Evolutionary conservation across 306 rosid genomes (phyloP), one percentile per base, ranked within the genome.

Genomic region (Quillaja saponaria): DNA sequence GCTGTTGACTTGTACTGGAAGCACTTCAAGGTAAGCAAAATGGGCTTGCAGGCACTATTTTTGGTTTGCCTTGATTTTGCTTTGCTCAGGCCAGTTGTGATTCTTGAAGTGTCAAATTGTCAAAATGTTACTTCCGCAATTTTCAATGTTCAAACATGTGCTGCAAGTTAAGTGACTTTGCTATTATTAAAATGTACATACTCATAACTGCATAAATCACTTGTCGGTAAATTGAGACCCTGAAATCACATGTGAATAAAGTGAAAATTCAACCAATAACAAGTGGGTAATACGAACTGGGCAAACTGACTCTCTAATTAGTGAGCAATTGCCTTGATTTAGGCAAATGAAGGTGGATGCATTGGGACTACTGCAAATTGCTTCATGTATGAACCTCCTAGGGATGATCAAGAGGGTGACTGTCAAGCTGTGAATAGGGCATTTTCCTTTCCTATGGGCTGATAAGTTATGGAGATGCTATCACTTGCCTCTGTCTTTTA

Each of bases 301-400:
- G n/a, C n/a, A n/a, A n/a, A n/a, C n/a, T n/a, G n/a, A n/a, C n/a
- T n/a, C n/a, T n/a, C n/a, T n/a, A n/a, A n/a, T n/a, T n/a, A n/a
- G n/a, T n/a, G n/a, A n/a, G n/a, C n/a, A n/a, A n/a, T n/a, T n/a
- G n/a, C n/a, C n/a, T 59, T 52, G 14, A 39, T 60, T 51, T 68
- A 87, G 95, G 50, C 19, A 55, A 72, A 61, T 61, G 88, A 81
- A 61, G 73, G 73, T 35, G 95, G 90, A 42, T 46, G 20, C 15
- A 62, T 87, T 54, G 95, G 95, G 45, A 50, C 84, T 45, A 38
- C 58, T 55, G 25, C 7, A 37, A n/a, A 0, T 16, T 37, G 9
- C 61, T 40, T 56, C 60, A 77, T 78, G 95, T 84, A 56, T 75
- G 90, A 87, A 71, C 90, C 90, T 12, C 62, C 82, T 18, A 68